Evolutionary conservation across 2,329 filamentous ascomycete species (phyloP), one percentile per base, ranked within the genome.

Genomic region (Alternaria incomplexa): DNA sequence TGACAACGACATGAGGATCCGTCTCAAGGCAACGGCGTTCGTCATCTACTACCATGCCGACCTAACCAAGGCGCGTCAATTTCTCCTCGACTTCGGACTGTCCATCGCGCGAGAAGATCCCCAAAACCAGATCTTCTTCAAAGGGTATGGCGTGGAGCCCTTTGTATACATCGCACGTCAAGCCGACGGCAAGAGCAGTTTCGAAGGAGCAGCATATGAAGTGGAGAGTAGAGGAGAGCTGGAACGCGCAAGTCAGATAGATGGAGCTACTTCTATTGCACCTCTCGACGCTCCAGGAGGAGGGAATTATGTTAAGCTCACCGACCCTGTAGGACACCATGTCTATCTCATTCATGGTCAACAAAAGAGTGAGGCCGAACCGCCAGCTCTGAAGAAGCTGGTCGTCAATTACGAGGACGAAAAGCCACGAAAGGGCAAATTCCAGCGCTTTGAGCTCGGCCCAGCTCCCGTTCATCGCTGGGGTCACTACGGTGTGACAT

Each of bases 51-150:
- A 60, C n/a, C 68, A 71, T 56, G 43, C 47, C 9, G 53, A 71
- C 12, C 36, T 67, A 36, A 55, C 50, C 12, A 50, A 46, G n/a
- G 68, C 68, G 10, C 45, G 60, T 26, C 25, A 64, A n/a, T 69
- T 71, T 28, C 45, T 64, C 6, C 43, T 61, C 7, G 68, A 71
- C 52, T 71, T 71, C 40, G 66, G 68, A 9, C 58, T 71, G 36
- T 48, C 43, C 43, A 62, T 56, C 25, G 57, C 57, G 22, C 50
- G 17, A n/a, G 60, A 57, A 55, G 44, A 9, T 20, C 46, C 45
- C 40, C 61, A 56, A 17, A 55, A 58, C 15, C 82, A 79, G 59
- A 85, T 86, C 26, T 89, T 85, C 76, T 88, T 85, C 70, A 82
- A 85, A 23, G 87, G 2, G 36, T 40, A 40, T 40, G 3, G 36